These are phyloP conservation scores for Agaricus sinodeliciosus DNA, from an alignment of 768 basidiomycete genomes.

Conservation along the genomic window DNA sequence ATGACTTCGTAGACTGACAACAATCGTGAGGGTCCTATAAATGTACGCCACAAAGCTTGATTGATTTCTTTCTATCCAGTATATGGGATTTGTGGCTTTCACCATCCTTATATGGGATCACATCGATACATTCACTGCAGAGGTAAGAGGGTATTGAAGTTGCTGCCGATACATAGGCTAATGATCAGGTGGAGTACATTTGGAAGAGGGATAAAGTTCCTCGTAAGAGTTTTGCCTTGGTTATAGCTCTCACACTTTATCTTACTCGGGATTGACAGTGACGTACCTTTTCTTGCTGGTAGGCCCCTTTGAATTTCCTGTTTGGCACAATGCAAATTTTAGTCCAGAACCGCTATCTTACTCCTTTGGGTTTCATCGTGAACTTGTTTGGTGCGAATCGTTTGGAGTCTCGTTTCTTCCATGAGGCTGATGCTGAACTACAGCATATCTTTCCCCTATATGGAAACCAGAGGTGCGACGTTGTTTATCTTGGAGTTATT, in stretches of 20 bases:
- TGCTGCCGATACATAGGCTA: not conserved
- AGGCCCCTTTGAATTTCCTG: constrained; percentile 5
- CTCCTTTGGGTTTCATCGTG: constrained; percentile 54
- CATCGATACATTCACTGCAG: constrained; percentile 39
- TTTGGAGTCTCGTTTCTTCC: too few relatives aligned
- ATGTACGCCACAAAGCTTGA: not conserved
- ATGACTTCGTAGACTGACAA: constrained; percentile 14
- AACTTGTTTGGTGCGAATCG: constrained; percentile 37
- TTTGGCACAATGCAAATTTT: not conserved
- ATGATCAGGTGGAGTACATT: constrained; percentile 39
- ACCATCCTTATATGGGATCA: constrained; percentile 50
- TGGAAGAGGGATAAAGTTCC: constrained; percentile 41
- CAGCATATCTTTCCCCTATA: constrained; percentile 34
- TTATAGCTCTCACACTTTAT: not conserved
- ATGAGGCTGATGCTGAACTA: not conserved
- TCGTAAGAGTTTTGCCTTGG: constrained; percentile 26
- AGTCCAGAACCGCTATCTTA: constrained; percentile 57
- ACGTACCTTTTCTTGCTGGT: constrained; percentile 36
- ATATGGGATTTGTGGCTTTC: constrained; percentile 43
- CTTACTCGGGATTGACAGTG: constrained; percentile 18
- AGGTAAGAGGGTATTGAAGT: constrained; percentile 20
- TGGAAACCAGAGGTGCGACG: constrained; percentile 30
- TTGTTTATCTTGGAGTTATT: not conserved
- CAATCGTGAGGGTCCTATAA: constrained; percentile 13
- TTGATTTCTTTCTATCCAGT: constrained; percentile 22